phyloP scores from a whole-genome alignment of 768 basidiomycete species.

The Dentipellis fragilis region DNA sequence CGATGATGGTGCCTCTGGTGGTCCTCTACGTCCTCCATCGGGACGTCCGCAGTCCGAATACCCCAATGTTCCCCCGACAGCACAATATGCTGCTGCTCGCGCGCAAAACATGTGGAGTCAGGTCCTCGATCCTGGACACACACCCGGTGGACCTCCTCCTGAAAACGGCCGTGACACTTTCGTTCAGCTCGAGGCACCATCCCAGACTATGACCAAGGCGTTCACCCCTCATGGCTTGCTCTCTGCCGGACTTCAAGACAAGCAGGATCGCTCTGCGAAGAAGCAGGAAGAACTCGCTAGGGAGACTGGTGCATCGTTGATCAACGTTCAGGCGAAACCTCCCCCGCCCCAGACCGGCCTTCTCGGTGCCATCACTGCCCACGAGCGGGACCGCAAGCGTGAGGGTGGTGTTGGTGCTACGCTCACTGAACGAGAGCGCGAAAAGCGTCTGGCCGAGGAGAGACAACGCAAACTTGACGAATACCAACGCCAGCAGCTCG shows the following conservation, averaged over 20 bases:
- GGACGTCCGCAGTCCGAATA: constrained; percentile 30
- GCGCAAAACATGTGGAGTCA: constrained; percentile 83
- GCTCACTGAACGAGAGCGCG: constrained; percentile 90
- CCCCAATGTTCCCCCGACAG: not conserved
- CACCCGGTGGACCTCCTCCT: constrained; percentile 30
- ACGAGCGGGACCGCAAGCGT: constrained; percentile 88
- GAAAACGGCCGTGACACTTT: constrained; percentile 40
- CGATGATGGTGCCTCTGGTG: constrained; percentile 25
- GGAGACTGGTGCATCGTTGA: constrained; percentile 82
- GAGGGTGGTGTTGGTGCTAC: constrained; percentile 94
- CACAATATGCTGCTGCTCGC: constrained; percentile 19
- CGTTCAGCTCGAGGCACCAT: constrained; percentile 64
- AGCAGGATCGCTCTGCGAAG: constrained; percentile 92
- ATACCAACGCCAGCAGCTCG: constrained; percentile 78
- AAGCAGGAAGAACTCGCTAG: constrained; percentile 89
- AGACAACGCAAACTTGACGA: constrained; percentile 90
- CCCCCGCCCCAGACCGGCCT: constrained; percentile 92
- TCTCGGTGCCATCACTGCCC: constrained; percentile 90
- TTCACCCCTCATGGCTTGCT: constrained; percentile 92
- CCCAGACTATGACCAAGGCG: constrained; percentile 79
- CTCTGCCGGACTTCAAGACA: constrained; percentile 91
- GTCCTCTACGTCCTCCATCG: constrained; percentile 8
- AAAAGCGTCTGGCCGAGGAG: constrained; percentile 86
- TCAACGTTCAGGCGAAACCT: constrained; percentile 94
- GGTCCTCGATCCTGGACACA: constrained; percentile 63